Conservation (phyloP, 805 yeast genomes). For the Cyberlindnera mycetangii region DNA sequence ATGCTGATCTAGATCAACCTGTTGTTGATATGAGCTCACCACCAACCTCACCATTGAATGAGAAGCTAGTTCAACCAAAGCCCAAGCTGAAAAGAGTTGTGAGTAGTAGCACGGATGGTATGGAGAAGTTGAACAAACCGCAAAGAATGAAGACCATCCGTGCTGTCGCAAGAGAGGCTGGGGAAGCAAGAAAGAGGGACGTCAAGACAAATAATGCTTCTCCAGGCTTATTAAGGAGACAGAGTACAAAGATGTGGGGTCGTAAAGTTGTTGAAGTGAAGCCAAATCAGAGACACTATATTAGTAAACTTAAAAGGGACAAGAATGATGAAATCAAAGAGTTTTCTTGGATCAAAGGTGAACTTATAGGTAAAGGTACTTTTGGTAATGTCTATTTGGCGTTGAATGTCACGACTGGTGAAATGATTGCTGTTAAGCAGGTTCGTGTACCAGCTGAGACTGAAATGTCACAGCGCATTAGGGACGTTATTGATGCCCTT, state of each 20-base stretch:
- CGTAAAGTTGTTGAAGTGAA: slow-evolving; percentile 88
- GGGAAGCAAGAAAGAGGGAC: slow-evolving; percentile 50
- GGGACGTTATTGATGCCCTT: slow-evolving; percentile 74
- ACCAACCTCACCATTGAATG: slow-evolving; percentile 47
- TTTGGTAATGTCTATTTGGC: slow-evolving; percentile 94
- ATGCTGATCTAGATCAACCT: slow-evolving; percentile 88
- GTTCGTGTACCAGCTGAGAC: slow-evolving; percentile 59
- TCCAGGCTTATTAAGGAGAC: slow-evolving; percentile 52
- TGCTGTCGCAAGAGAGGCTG: slow-evolving; percentile 89
- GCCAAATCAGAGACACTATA: slow-evolving; percentile 58
- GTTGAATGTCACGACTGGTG: slow-evolving; percentile 93
- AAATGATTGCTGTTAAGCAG: slow-evolving; percentile 98
- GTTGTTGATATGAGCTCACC: slow-evolving; percentile 71
- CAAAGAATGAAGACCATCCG: slow-evolving; percentile 87
- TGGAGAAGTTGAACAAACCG: slow-evolving; percentile 31
- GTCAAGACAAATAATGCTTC: slow-evolving; percentile 20
- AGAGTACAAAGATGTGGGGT: slow-evolving; percentile 97
- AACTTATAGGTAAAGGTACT: slow-evolving; percentile 92
- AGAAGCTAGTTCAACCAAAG: slow-evolving; percentile 2
- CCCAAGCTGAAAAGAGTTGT: slow-evolving; percentile 22
- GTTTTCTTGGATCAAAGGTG: slow-evolving; percentile 98
- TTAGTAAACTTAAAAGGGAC: slow-evolving; percentile 56
- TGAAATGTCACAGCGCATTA: slow-evolving; percentile 38
- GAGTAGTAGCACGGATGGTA: slow-evolving; percentile 17
- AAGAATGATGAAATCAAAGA: slow-evolving; percentile 71